phyloP scores from a whole-genome alignment of 371 early-diverging fungal species.

The Mortierella sp. region DNA sequence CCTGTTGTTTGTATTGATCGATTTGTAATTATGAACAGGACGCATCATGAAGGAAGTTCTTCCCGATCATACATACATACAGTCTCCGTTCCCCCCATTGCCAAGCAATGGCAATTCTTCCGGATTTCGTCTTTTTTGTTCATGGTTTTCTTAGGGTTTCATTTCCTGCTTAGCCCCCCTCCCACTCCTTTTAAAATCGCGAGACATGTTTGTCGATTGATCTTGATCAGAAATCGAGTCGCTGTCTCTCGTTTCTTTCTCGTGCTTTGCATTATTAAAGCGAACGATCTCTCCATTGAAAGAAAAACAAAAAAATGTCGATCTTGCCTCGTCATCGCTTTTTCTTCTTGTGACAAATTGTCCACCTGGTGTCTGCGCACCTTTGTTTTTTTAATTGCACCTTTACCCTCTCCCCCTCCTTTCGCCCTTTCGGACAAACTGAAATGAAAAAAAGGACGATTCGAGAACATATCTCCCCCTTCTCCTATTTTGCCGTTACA shows the following conservation, averaged over 20 bases:
- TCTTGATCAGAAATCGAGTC: background rate
- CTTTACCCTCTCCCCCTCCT: no score
- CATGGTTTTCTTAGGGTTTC: background rate
- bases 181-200: no score
- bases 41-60: background rate
- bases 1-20: background rate
- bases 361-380: constrained; percentile 13
- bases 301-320: background rate
- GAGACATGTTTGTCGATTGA: background rate
- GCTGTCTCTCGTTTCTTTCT: background rate
- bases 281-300: background rate
- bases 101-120: background rate
- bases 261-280: background rate
- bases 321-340: background rate
- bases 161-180: background rate
- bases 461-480: background rate
- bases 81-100: no score
- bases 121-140: background rate
- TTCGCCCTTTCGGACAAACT: constrained; percentile 1
- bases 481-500: background rate
- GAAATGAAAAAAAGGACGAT: background rate
- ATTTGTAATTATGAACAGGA: background rate
- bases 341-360: background rate
- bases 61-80: background rate
- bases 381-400: background rate